Conservation (phyloP, 2,329 filamentous ascomycete species). For the Orbilia quercus region DNA sequence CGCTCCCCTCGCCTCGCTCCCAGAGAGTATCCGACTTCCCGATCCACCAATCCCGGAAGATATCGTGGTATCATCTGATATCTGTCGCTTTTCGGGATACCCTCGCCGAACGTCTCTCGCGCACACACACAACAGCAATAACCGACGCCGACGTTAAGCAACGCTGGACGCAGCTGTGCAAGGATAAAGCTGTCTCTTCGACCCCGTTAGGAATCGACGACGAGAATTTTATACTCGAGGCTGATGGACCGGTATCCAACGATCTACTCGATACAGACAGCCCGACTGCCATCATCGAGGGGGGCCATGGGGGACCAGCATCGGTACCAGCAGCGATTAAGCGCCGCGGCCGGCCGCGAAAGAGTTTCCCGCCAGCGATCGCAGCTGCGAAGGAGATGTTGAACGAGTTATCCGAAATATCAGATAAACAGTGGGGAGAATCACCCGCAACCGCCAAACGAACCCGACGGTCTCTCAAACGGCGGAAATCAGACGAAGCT, state of each 20-base stretch:
- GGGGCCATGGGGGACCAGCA: not conserved
- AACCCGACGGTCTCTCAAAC: not conserved
- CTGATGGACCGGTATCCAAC: not conserved
- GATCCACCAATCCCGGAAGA: conserved; percentile 26
- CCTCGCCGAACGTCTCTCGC: conserved; percentile 35
- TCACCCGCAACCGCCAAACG: not conserved
- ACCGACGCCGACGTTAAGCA: conserved; percentile 5
- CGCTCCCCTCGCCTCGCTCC: conserved; percentile 35
- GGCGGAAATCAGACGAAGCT: not conserved
- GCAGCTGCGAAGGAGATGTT: conserved; percentile 31
- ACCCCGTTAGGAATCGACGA: conserved; percentile 3
- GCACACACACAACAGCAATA: conserved; percentile 6
- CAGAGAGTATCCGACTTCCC: conserved; percentile 5
- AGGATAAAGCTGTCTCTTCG: conserved; percentile 2
- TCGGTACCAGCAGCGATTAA: conserved; percentile 4
- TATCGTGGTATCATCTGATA: conserved; percentile 46
- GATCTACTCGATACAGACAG: not conserved
- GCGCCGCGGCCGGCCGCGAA: conserved; percentile 19
- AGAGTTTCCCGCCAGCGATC: conserved; percentile 10
- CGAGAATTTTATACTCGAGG: not conserved
- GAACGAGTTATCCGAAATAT: conserved; percentile 26
- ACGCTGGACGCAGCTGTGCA: conserved; percentile 19
- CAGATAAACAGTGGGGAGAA: conserved; percentile 40
- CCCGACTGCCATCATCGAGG: not conserved
- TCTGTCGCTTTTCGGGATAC: conserved; percentile 44